Evolutionary conservation across 148 eudicot genomes (phyloP).

Genomic region (Rhododendron kiyosumense): DNA sequence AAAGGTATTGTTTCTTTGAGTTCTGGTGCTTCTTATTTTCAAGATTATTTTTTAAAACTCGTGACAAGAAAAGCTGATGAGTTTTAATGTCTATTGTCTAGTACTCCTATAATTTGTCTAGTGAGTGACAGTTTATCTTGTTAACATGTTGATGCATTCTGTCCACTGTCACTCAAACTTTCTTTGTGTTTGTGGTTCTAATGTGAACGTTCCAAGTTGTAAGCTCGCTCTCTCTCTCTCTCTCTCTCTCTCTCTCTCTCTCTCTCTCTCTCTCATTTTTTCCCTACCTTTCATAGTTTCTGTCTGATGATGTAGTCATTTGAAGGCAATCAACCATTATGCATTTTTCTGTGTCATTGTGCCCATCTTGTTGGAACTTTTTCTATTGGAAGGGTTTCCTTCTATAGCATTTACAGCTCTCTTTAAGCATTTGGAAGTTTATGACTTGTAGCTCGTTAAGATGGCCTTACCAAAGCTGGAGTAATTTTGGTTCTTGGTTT

Average conservation of each 20-base stretch:
- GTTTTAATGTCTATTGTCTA: not conserved
- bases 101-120: not conserved
- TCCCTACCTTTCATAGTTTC: not conserved
- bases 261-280: not conserved
- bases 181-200: not conserved
- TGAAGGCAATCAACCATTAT: not conserved
- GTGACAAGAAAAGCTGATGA: not conserved
- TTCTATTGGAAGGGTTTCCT: not conserved
- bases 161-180: not conserved
- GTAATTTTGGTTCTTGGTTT: not conserved
- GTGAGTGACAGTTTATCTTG: not conserved
- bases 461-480: not conserved
- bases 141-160: not conserved
- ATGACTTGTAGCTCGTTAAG: not conserved
- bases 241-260: not conserved
- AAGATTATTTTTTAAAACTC: not conserved
- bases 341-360: not conserved
- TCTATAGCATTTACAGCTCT: not conserved
- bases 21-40: not conserved
- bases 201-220: not conserved
- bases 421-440: not conserved
- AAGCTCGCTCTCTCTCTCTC: not conserved
- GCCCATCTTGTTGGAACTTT: not conserved
- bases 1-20: conserved; percentile 43
- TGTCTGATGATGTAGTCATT: not conserved